Base-by-base conservation (phyloP, 1,284 basidiomycete genomes). In the Ustilago curta region DNA sequence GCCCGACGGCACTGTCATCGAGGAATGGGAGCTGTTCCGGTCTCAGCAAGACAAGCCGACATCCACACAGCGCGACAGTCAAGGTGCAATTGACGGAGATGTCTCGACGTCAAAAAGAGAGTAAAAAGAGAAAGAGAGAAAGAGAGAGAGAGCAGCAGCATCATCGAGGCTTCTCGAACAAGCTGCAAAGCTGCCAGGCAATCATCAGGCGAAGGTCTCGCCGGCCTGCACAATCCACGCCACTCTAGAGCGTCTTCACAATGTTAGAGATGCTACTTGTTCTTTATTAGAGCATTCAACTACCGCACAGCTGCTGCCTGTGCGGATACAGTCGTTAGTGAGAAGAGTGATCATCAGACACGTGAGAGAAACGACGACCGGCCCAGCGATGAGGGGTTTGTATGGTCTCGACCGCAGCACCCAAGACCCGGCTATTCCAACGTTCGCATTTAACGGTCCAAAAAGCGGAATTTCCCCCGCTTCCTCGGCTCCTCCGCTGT, bases 361-460 rank as follows among this genome's bases (percentile, higher is more conserved):
- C 37, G 6, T 7, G 4, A 42, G 18, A 21, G 40, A n/a, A 42
- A 12, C 40, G 40, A 37, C 16, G 35, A 14, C 35, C 14, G 35
- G 35, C 35, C 11, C 14, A 23, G 21, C 21, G 21, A 45, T 45
- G 23, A 23, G 14, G 27, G 5, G n/a, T 4, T 5, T 27, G 23
- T 4, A 14, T 27, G 23, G 12, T 25, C 21, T 45, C 21, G 8
- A 25, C n/a, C 40, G n/a, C 18, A n/a, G 40, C n/a, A 57, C 23
- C 35, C 14, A 42, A 32, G 23, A 53, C 60, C 60, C 53, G 60
- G 60, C 53, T 56, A 62, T 43, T 37, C 29, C 39, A 27, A n/a
- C 6, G 47, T 57, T 63, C 61, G 61, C 61, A 52, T 63, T 63
- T 63, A 48, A 63, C 61, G 61, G 61, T 45, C 54, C 27, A 60